Percentiles rank a stretch among this genome's conserved stretches.
Conservation (phyloP, 1,284 basidiomycete genomes). For the Sanghuangporus baumii region DNA sequence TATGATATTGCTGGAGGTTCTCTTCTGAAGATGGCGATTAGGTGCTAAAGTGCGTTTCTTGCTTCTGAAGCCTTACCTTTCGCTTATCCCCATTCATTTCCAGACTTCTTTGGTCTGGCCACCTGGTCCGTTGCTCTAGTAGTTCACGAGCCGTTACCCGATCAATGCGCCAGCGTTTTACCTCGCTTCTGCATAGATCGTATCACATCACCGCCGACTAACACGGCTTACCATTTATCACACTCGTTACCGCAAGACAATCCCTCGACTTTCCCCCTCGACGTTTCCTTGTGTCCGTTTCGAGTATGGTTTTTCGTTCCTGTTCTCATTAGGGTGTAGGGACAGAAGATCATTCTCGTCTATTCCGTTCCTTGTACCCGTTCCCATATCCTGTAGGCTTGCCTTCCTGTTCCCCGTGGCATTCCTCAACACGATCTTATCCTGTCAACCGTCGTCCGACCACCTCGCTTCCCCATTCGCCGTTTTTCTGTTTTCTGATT, state of each 20-base stretch:
- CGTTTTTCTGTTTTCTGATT: not conserved
- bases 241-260: not conserved
- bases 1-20: not conserved
- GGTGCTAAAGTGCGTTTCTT: slow-evolving; percentile 8
- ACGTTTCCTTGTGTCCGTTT: not conserved
- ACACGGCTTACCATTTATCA: not conserved
- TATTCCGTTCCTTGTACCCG: not conserved
- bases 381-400: not conserved
- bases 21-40: slow-evolving; percentile 5
- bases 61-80: not conserved
- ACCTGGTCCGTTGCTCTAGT: not conserved
- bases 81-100: not conserved
- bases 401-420: not conserved
- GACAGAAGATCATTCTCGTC: not conserved
- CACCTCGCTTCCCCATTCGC: not conserved
- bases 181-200: not conserved
- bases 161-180: not conserved
- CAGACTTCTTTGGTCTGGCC: not conserved
- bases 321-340: not conserved
- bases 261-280: not conserved
- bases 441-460: not conserved
- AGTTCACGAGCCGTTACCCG: not conserved
- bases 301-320: not conserved
- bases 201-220: not conserved
- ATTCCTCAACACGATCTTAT: not conserved